Conservation (phyloP, 2,329 filamentous ascomycete genomes). For the Penicillium rolfsii region DNA sequence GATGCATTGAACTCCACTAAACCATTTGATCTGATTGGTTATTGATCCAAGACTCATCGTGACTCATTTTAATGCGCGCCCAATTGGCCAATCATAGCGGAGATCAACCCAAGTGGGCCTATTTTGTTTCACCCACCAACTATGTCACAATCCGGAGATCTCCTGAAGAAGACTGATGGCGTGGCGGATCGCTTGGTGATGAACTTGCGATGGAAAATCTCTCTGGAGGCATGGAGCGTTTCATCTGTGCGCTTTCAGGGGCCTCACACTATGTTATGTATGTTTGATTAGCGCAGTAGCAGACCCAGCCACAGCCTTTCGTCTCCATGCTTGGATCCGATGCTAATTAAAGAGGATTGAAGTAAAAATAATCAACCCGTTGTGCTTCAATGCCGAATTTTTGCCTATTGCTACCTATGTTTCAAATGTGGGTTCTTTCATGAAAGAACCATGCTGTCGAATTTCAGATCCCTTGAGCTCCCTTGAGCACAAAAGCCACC, state of each 20-base stretch:
- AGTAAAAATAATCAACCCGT: no score
- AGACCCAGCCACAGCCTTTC: not conserved
- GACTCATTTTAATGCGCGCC: slow-evolving; percentile 32
- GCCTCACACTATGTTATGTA: not conserved
- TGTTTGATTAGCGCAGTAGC: not conserved
- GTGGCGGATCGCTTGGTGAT: not conserved
- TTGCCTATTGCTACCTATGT: not conserved
- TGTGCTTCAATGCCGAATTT: not conserved
- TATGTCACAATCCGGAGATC: slow-evolving; percentile 1
- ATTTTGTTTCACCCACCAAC: not conserved
- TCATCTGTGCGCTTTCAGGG: not conserved
- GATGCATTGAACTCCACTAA: not conserved
- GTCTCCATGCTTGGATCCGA: no score
- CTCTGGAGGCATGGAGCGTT: no score
- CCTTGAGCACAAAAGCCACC: not conserved
- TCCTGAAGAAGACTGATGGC: not conserved
- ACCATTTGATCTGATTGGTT: slow-evolving; percentile 14
- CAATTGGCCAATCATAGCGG: slow-evolving; percentile 17
- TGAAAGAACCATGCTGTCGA: not conserved
- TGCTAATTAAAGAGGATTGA: no score
- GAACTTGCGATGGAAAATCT: not conserved
- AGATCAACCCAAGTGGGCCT: not conserved
- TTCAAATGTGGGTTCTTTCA: not conserved
- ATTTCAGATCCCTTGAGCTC: not conserved
- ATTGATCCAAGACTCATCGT: slow-evolving; percentile 26